Conservation (phyloP, 129 eudicot genomes). For the Calendula officinalis region DNA sequence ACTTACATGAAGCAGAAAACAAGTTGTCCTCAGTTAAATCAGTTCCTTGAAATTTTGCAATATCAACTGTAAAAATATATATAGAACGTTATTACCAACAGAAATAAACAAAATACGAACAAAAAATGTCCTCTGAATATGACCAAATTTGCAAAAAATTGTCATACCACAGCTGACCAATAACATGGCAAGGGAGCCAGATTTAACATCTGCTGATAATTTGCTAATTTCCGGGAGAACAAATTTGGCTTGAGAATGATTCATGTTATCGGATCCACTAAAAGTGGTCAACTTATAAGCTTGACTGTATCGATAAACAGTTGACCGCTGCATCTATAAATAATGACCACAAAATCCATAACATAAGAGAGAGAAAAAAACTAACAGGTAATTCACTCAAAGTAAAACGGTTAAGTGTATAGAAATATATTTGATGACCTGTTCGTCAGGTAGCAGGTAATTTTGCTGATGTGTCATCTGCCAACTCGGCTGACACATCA, state of each 20-base stretch:
- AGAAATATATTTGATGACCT: too few relatives aligned
- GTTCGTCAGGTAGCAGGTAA: too few relatives aligned
- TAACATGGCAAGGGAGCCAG: conserved; percentile 64
- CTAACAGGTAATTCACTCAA: conserved; percentile 2
- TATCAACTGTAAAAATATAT: conserved; percentile 40
- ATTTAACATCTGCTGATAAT: conserved; percentile 61
- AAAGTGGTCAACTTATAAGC: conserved; percentile 47
- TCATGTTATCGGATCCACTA: conserved; percentile 37
- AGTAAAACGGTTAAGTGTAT: not conserved
- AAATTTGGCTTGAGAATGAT: conserved; percentile 49
- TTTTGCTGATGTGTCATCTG: too few relatives aligned
- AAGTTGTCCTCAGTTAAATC: conserved; percentile 43
- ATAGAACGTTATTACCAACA: conserved; percentile 7
- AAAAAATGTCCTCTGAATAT: not conserved
- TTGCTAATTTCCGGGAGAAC: conserved; percentile 76
- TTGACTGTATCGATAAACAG: conserved; percentile 61
- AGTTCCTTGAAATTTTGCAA: conserved; percentile 27
- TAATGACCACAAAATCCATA: conserved; percentile 21
- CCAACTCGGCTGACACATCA: too few relatives aligned
- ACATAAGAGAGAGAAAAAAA: not conserved
- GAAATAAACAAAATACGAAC: conserved; percentile 8
- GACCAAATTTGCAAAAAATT: conserved; percentile 10
- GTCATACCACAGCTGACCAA: conserved; percentile 84
- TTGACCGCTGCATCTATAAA: conserved; percentile 50
- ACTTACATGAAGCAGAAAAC: conserved; percentile 63